phyloP scores from a whole-genome alignment of 352 stramenopile species.

The Elongisporangium prolatum region DNA sequence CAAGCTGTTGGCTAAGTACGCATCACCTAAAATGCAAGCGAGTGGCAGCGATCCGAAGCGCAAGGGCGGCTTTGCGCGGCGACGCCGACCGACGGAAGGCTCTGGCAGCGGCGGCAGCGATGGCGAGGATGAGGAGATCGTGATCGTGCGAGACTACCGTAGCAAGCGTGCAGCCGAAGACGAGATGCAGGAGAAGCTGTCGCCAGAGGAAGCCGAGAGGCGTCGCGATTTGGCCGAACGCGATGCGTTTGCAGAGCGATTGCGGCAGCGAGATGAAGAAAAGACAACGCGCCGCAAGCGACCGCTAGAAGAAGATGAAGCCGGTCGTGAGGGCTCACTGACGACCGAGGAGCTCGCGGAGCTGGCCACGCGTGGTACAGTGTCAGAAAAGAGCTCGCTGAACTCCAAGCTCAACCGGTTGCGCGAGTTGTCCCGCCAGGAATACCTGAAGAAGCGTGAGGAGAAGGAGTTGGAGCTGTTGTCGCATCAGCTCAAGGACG shows the following conservation, averaged over 20 bases:
- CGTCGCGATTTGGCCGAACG: constrained; percentile 64
- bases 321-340: constrained; percentile 26
- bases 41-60: constrained; percentile 3
- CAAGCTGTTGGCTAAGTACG: not conserved
- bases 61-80: constrained; percentile 11
- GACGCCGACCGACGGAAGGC: constrained; percentile 1
- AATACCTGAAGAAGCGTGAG: constrained; percentile 97
- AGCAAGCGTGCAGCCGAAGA: constrained; percentile 26
- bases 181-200: constrained; percentile 6
- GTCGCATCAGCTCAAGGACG: constrained; percentile 76
- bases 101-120: not conserved
- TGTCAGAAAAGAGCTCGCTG: constrained; percentile 36
- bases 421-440: constrained; percentile 90
- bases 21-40: not conserved
- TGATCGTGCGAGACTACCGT: constrained; percentile 39
- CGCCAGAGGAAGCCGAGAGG: constrained; percentile 41
- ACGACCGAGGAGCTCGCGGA: constrained; percentile 78
- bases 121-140: constrained; percentile 13
- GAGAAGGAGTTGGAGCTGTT: constrained; percentile 96
- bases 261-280: constrained; percentile 75
- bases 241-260: constrained; percentile 76
- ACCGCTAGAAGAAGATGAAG: constrained; percentile 25
- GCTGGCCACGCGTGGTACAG: constrained; percentile 70
- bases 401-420: constrained; percentile 71
- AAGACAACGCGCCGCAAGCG: constrained; percentile 59